These are phyloP conservation scores for Furcasterigmium sp. DNA, from an alignment of 2,329 filamentous ascomycete species.

Conservation along the genomic window DNA sequence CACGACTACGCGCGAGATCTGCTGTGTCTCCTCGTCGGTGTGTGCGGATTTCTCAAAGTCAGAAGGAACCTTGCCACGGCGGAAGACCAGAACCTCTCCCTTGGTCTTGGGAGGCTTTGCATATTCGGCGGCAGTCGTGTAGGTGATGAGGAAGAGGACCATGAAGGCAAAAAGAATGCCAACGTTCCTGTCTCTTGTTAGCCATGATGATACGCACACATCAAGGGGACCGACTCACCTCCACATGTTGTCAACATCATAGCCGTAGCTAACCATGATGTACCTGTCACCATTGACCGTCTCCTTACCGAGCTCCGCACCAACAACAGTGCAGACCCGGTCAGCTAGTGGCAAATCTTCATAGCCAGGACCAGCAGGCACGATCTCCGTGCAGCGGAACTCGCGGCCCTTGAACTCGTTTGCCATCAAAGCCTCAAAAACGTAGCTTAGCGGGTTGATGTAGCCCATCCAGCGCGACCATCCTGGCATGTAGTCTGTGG, in stretches of 20 bases:
- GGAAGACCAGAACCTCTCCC: conserved; percentile 67
- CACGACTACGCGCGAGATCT: not conserved
- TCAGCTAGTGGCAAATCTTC: conserved; percentile 26
- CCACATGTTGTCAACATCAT: conserved; percentile 41
- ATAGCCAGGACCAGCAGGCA: conserved; percentile 36
- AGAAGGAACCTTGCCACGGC: conserved; percentile 42
- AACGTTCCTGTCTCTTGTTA: conserved; percentile 59
- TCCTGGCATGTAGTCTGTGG: conserved; percentile 62
- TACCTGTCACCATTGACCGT: conserved; percentile 39
- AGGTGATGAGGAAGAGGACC: conserved; percentile 52
- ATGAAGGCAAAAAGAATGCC: conserved; percentile 64
- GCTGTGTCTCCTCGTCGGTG: conserved; percentile 7
- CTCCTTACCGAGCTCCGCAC: conserved; percentile 34
- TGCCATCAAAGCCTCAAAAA: conserved; percentile 74
- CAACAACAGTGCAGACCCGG: conserved; percentile 39
- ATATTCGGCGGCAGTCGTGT: conserved; percentile 60
- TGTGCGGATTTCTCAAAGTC: conserved; percentile 14
- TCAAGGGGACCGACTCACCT: too few relatives aligned
- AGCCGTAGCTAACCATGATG: conserved; percentile 35
- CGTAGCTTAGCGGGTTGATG: conserved; percentile 72
- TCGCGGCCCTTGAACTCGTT: conserved; percentile 71
- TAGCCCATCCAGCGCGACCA: conserved; percentile 85
- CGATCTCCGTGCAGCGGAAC: conserved; percentile 46
- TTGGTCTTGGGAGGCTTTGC: conserved; percentile 65
- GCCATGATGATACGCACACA: too few relatives aligned